phyloP scores from a whole-genome alignment of 148 eudicot genomes.

The Amaranthus hypochondriacus region DNA sequence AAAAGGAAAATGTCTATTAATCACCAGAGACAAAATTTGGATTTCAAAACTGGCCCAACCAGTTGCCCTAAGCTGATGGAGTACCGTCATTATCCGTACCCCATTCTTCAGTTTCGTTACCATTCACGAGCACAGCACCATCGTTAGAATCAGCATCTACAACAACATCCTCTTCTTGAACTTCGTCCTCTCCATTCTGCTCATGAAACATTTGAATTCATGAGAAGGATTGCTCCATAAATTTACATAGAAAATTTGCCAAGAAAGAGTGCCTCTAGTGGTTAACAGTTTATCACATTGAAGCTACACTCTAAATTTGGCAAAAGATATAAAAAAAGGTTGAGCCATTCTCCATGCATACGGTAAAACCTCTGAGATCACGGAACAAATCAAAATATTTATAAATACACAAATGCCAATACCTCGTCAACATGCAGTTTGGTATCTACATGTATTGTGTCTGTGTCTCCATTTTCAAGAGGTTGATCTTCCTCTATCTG shows the following conservation, averaged over 20 bases:
- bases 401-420: conserved; percentile 5
- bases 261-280: too few relatives aligned
- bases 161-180: conserved; percentile 82
- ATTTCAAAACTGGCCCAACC: conserved; percentile 85
- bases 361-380: too few relatives aligned
- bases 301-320: too few relatives aligned
- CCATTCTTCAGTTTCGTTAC: conserved; percentile 93
- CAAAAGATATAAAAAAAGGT: too few relatives aligned
- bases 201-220: conserved; percentile 15
- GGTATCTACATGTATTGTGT: conserved; percentile 45
- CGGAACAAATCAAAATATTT: too few relatives aligned
- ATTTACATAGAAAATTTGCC: too few relatives aligned
- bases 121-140: conserved; percentile 90
- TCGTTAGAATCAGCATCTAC: conserved; percentile 97
- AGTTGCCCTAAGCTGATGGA: conserved; percentile 91
- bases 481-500: conserved; percentile 70
- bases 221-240: background rate
- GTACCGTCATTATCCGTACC: conserved; percentile 96
- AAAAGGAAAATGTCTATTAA: conserved; percentile 57
- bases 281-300: too few relatives aligned
- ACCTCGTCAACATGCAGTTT: conserved; percentile 76
- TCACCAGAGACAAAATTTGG: conserved; percentile 95
- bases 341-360: too few relatives aligned
- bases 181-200: conserved; percentile 59
- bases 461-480: conserved; percentile 72